Evolutionary conservation across 2,329 filamentous ascomycete genomes (phyloP), one percentile per base, ranked within the genome.

Genomic region (Alternaria consortialis): DNA sequence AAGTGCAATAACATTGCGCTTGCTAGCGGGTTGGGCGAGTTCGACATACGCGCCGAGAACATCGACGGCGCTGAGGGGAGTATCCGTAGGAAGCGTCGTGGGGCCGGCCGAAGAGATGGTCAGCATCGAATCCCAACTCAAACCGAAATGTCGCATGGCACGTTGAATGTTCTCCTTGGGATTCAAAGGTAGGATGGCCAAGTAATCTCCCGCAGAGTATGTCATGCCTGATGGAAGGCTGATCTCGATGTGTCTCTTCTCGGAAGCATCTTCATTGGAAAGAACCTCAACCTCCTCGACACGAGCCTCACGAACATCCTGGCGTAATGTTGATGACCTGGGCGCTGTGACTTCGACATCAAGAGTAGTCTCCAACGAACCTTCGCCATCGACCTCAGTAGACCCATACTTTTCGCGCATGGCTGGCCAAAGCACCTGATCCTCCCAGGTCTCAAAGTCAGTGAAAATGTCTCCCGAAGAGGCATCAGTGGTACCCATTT

Each of bases 161-260:
- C 90, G 84, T 5, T 84, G 82, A 3, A 94, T 85, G 9, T 82
- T 87, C 31, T 84, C 79, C 46, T 83, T 83, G 1, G 88, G 87
- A 74, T 94, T 94, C 31, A 91, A 79, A 0, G 91, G 91, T 1
- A 93, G 81, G 2, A 93, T 82, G 0, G 90, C 89, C 0, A 94
- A 84, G 73, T 95, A 94, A 72, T 94, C 91, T 13, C 91, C 92
- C 2, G 89, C 86, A 39, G 85, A 84, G 77, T 94, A 94, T 0
- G 83, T 84, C 82, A 87, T 79, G 7, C 75, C 79, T 1, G 77
- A 77, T 1, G 81, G 81, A 7, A 83, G 70, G 51, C 79, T 75
- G 57, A 84, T 75, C 60, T 82, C 80, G 27, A 83, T 79, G 59
- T 82, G 80, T 47, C 74, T 63, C 63, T 79, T 77, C 52, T 77